Evolutionary conservation across 768 basidiomycete genomes (phyloP).

Genomic region (Clitopilus hobsonii): DNA sequence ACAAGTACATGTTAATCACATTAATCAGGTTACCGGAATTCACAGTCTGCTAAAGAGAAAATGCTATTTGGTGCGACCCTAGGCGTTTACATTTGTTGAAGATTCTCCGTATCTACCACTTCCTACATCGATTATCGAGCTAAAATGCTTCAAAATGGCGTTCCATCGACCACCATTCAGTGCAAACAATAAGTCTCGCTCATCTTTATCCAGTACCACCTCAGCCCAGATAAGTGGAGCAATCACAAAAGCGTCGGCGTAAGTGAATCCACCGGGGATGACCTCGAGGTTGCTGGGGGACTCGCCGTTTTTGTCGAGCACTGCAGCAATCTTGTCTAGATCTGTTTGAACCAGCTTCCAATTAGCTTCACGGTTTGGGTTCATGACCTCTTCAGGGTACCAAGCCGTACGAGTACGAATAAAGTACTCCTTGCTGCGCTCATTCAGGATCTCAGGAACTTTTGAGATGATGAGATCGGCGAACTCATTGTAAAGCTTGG

Average conservation of each 20-base stretch:
- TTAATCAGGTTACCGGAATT: not conserved
- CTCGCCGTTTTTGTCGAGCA: conserved; percentile 8
- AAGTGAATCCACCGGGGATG: conserved; percentile 7
- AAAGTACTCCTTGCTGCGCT: conserved; percentile 8
- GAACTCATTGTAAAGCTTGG: conserved; percentile 7
- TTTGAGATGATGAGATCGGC: conserved; percentile 14
- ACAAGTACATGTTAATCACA: not conserved
- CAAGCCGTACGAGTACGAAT: conserved; percentile 10
- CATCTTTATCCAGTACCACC: conserved; percentile 2
- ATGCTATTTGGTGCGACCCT: not conserved
- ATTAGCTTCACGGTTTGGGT: conserved; percentile 6
- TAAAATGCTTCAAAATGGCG: not conserved
- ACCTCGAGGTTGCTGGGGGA: conserved; percentile 13
- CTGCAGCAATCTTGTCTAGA: conserved; percentile 8
- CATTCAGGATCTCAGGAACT: conserved; percentile 6
- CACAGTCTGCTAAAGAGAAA: not conserved
- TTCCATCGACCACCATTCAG: conserved; percentile 13
- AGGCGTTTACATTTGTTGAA: not conserved
- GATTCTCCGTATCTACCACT: not conserved
- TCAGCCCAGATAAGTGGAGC: conserved; percentile 7
- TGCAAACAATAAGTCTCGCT: conserved; percentile 4
- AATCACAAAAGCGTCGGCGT: conserved; percentile 8
- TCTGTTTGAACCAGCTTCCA: conserved; percentile 9
- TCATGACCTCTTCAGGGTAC: conserved; percentile 10
- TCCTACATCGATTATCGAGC: not conserved